phyloP scores from a whole-genome alignment of 257 asterid species.

The Solanum sparsipilum region DNA sequence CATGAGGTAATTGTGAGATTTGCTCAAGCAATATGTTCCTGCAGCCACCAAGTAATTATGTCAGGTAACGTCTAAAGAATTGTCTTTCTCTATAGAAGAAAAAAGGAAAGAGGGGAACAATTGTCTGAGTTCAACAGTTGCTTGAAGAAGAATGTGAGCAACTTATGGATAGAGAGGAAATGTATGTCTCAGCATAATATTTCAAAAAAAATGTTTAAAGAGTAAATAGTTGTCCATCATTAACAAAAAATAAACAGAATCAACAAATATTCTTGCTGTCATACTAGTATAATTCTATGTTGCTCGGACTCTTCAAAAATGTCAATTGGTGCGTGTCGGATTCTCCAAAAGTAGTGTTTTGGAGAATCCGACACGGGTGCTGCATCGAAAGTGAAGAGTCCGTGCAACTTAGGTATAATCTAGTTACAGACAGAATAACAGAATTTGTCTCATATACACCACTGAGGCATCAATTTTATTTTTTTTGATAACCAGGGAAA shows the following conservation, averaged over 20 bases:
- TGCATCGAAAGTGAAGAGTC: too few relatives aligned
- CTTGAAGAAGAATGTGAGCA: neutral
- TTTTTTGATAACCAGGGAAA: too few relatives aligned
- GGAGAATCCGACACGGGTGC: too few relatives aligned
- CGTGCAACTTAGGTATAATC: neutral
- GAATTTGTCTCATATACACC: neutral
- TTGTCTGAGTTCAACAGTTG: neutral
- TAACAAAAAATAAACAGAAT: neutral
- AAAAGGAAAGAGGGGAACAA: neutral
- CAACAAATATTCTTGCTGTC: neutral
- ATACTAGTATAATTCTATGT: neutral
- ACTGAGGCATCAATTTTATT: neutral
- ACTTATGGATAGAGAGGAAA: neutral
- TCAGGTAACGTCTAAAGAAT: neutral
- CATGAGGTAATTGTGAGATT: constrained; percentile 60
- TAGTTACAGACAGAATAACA: neutral
- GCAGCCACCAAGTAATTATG: constrained; percentile 12
- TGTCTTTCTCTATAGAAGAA: neutral
- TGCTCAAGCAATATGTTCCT: constrained; percentile 74
- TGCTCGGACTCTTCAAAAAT: too few relatives aligned
- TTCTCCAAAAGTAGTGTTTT: too few relatives aligned
- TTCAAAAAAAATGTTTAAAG: neutral
- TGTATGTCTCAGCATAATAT: neutral
- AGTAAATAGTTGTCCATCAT: neutral
- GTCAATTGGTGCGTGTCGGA: too few relatives aligned